A percentile compares a stretch with the other conserved stretches of the same genome.
Evolutionary conservation across 805 yeast species (phyloP).

Genomic region (Debaryomyces hansenii): DNA sequence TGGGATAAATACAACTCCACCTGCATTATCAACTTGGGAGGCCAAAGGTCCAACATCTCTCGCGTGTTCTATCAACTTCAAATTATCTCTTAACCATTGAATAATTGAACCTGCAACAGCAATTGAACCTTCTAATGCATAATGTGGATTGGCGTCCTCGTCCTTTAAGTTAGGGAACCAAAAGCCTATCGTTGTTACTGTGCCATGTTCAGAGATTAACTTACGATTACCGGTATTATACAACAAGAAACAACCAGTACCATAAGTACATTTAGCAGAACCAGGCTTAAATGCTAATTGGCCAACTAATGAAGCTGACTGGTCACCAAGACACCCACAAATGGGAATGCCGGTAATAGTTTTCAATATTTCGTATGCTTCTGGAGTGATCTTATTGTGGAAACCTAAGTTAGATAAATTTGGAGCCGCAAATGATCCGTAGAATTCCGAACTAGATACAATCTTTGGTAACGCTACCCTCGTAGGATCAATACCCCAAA

Average conservation of each 20-base stretch:
- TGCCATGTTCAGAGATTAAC: constrained; percentile 73
- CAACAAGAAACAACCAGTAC: constrained; percentile 90
- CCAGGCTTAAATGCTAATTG: constrained; percentile 84
- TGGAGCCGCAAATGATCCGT: constrained; percentile 71
- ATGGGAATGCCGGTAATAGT: constrained; percentile 67
- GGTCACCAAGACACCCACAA: constrained; percentile 92
- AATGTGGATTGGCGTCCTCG: constrained; percentile 61
- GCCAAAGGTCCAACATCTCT: constrained; percentile 91
- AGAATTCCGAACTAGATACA: constrained; percentile 73
- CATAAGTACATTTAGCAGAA: constrained; percentile 92
- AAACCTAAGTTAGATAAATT: constrained; percentile 52
- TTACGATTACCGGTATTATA: constrained; percentile 82
- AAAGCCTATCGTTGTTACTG: constrained; percentile 85
- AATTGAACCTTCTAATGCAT: constrained; percentile 92
- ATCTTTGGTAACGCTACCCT: constrained; percentile 73
- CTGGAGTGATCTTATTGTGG: constrained; percentile 50
- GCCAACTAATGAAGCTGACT: constrained; percentile 90
- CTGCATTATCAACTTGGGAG: constrained; percentile 73
- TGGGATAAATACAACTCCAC: constrained; percentile 93
- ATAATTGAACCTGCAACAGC: constrained; percentile 95
- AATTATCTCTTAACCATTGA: constrained; percentile 91
- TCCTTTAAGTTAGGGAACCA: constrained; percentile 73
- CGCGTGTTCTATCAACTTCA: constrained; percentile 76
- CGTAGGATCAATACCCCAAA: constrained; percentile 76
- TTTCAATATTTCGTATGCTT: constrained; percentile 49